phyloP scores from a whole-genome alignment of 2,329 filamentous ascomycete genomes.

The Ophiocordyceps sinensis region DNA sequence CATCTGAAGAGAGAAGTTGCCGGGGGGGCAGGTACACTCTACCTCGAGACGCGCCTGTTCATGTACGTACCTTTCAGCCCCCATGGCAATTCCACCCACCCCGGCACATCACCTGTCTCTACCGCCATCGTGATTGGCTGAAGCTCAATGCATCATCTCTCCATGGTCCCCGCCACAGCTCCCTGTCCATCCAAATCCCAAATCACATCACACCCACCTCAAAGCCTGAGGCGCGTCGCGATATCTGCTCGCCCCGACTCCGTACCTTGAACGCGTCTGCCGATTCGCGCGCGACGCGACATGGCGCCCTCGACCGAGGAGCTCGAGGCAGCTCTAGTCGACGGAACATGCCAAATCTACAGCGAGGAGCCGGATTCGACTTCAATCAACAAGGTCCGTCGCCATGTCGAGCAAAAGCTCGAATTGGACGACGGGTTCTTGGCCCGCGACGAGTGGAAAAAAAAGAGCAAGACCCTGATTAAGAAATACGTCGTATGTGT shows the following conservation, averaged over 20 bases:
- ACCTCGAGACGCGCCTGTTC: too few species aligned
- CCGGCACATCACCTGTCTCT: too few species aligned
- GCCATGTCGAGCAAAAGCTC: slow-evolving; percentile 32
- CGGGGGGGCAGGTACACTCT: neutral
- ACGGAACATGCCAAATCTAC: slow-evolving; percentile 32
- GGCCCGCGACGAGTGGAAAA: slow-evolving; percentile 36
- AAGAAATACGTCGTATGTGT: slow-evolving; percentile 36
- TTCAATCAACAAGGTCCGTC: slow-evolving; percentile 43
- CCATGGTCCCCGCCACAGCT: too few species aligned
- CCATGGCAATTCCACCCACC: too few species aligned
- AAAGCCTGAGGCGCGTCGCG: too few species aligned
- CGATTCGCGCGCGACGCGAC: neutral
- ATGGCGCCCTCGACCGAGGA: slow-evolving; percentile 28
- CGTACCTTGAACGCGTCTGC: too few species aligned
- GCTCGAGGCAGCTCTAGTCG: slow-evolving; percentile 30
- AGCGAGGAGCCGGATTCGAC: slow-evolving; percentile 28
- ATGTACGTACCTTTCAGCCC: too few species aligned
- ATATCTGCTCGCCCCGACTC: too few species aligned
- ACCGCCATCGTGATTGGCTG: too few species aligned
- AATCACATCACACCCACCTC: too few species aligned
- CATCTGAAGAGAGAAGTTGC: neutral
- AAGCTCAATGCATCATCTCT: too few species aligned
- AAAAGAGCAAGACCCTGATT: slow-evolving; percentile 43
- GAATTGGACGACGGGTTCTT: slow-evolving; percentile 37
- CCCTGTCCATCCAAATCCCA: too few species aligned